Evolutionary conservation across 805 yeast species (phyloP), one percentile per base, ranked within the genome.

Genomic region (Starmerella davenportii): DNA sequence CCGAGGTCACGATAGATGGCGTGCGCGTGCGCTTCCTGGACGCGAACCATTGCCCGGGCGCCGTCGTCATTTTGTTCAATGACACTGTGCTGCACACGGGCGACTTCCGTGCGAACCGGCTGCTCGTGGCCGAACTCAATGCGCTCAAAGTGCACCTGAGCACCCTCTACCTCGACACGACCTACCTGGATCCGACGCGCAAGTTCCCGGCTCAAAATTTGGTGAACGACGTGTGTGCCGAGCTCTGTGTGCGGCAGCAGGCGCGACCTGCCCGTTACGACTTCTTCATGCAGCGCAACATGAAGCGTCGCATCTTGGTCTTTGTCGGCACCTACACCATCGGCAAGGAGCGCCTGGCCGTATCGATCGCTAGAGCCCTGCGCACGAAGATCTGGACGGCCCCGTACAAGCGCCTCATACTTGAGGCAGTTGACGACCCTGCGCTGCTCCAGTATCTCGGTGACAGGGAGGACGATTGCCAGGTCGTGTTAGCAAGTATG

Each of bases 21-120:
- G 61, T 68, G 0, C 63, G 63, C 27, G 84, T 82, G 0, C 68
- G 74, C 0, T 62, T 75, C 11, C 57, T 77, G 4, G 84, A 80
- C 48, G 98, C 96, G 0, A 87, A 90, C 49, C 98, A 90, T 58
- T 90, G 98, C 57, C 98, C 98, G 1, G 98, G 98, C 2, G 81
- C 95, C 2, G 81, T 72, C 0, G 69, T 90, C 0, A 79, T 85
- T 43, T 57, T 84, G 11, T 78, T 81, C 49, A 76, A 75, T 49
- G 60, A 60, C 38, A 45, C 45, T 43, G 46, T 46, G 14, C 58
- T 90, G 24, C 98, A 90, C 55, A 84, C 95, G 38, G 98, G 98
- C 2, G 98, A 90, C 58, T 90, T 87, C 51, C 62, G 98, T 41
- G 82, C 84, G 9, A 68, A 69, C 45, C 57, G 58, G 27, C 48